phyloP scores from a whole-genome alignment of 805 yeast species.

The Saccharomycopsis microspora region DNA sequence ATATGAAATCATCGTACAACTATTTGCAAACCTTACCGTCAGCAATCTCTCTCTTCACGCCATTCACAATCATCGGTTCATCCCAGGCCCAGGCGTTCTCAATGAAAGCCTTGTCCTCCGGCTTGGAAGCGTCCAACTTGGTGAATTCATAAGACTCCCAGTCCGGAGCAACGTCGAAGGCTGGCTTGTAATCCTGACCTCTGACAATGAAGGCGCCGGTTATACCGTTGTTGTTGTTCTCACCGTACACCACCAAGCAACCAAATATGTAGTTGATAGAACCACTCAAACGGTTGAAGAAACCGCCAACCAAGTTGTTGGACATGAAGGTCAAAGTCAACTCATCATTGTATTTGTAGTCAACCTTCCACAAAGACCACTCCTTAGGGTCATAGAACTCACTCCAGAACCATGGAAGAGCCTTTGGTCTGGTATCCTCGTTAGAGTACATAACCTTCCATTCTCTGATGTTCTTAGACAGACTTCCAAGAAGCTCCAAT shows the following conservation, averaged over 20 bases:
- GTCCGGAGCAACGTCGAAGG: conserved; percentile 98
- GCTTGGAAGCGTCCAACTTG: conserved; percentile 70
- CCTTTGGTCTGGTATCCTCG: conserved; percentile 89
- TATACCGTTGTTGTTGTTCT: conserved; percentile 96
- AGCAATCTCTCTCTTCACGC: conserved; percentile 76
- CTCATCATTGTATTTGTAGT: conserved; percentile 96
- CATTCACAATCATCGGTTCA: conserved; percentile 73
- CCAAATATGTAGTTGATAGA: conserved; percentile 95
- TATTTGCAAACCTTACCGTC: conserved; percentile 98
- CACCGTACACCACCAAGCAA: conserved; percentile 90
- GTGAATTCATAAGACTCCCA: conserved; percentile 89
- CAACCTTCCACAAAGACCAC: conserved; percentile 92
- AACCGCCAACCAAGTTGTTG: conserved; percentile 95
- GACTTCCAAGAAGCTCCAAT: conserved; percentile 68
- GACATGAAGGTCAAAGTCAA: conserved; percentile 96
- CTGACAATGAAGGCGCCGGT: conserved; percentile 90
- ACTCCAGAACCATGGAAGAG: conserved; percentile 96
- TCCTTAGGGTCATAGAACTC: conserved; percentile 83
- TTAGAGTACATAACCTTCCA: conserved; percentile 97
- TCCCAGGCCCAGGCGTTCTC: conserved; percentile 98
- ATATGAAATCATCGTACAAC: not conserved
- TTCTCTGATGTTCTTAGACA: conserved; percentile 66
- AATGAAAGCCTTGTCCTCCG: conserved; percentile 68
- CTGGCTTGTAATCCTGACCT: conserved; percentile 87
- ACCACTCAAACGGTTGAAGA: conserved; percentile 88